A percentile compares a stretch with the other conserved stretches of the same genome.
Evolutionary conservation across 2,329 filamentous ascomycete genomes (phyloP).

Genomic region (Dactylellina haptotyla): DNA sequence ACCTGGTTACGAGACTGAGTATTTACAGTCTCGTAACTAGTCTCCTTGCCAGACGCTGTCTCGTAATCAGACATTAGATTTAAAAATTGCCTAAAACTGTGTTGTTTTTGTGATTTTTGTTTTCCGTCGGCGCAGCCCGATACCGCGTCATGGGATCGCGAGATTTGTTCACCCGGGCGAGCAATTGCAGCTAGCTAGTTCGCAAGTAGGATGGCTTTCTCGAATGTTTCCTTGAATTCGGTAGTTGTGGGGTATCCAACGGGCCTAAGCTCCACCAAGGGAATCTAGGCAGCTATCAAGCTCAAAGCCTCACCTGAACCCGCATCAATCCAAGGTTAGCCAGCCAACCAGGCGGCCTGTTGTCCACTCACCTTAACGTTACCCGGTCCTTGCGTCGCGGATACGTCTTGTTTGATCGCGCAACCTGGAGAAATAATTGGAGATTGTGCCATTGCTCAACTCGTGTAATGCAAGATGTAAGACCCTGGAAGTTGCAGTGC

Average conservation of each 20-base stretch:
- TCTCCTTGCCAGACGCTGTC: too few species aligned
- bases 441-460: not conserved
- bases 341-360: not conserved
- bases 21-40: too few species aligned
- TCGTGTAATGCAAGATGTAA: not conserved
- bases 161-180: too few species aligned
- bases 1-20: too few species aligned
- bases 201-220: too few species aligned
- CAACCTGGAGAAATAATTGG: not conserved
- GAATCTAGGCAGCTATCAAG: slow-evolving; percentile 6
- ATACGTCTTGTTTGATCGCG: not conserved
- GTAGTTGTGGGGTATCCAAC: not conserved
- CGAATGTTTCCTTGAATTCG: not conserved
- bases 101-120: not conserved
- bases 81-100: too few species aligned
- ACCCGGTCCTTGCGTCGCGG: not conserved
- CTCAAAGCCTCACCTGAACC: not conserved
- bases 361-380: not conserved
- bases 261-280: not conserved
- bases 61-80: too few species aligned
- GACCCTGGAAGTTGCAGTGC: slow-evolving; percentile 2
- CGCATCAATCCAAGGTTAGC: not conserved
- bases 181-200: too few species aligned
- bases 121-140: too few species aligned
- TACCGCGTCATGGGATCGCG: too few species aligned